Base-by-base conservation (phyloP, 1,284 basidiomycete genomes). In the Pascua sp. region DNA sequence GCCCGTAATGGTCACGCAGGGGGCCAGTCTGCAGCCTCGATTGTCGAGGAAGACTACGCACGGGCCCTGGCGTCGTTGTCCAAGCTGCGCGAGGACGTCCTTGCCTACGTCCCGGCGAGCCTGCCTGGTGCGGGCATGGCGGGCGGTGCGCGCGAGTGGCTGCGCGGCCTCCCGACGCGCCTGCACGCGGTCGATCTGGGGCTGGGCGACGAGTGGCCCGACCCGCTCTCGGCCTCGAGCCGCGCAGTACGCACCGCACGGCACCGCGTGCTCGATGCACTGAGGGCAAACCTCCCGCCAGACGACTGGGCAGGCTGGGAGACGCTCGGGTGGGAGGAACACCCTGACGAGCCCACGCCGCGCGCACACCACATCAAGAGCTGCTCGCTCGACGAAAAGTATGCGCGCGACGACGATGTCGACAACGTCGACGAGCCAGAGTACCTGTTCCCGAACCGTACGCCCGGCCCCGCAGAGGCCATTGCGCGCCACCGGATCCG, bases 291-390 rank as follows among this genome's bases (percentile, higher is more conserved):
- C 15, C 61, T 78, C 7, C 76, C 76, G 2, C 72, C 71, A 0
- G 76, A 78, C 52, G 74, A 78, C 44, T 78, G 76, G 76, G 70
- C 66, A 45, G 75, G 75, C 10, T 78, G 76, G 76, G 75, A 78
- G 60, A 65, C 62, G 40, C 59, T 78, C 18, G 76, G 76, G 0
- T 78, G 76, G 76, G 73, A 75, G 51, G 72, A 73, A 18, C 24
- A 32, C 24, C 24, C 24, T 32, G 60, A 61, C 37, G 53, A 52
- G 8, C 12, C 40, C 64, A 77, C 51, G 37, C 50, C 54, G 32
- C 47, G 49, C 9, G 17, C 32, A 12, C 16, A 47, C 38, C 57
- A 61, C 49, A 37, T 45, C 11, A 57, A 55, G 44, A 47, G 43
- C 36, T 61, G 53, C 44, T 58, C 56, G 11, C 48, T 61, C 11